Percentiles rank a stretch among this genome's conserved stretches.
phyloP scores from a whole-genome alignment of 2,329 filamentous ascomycete species.

The Aspergillus melleus region DNA sequence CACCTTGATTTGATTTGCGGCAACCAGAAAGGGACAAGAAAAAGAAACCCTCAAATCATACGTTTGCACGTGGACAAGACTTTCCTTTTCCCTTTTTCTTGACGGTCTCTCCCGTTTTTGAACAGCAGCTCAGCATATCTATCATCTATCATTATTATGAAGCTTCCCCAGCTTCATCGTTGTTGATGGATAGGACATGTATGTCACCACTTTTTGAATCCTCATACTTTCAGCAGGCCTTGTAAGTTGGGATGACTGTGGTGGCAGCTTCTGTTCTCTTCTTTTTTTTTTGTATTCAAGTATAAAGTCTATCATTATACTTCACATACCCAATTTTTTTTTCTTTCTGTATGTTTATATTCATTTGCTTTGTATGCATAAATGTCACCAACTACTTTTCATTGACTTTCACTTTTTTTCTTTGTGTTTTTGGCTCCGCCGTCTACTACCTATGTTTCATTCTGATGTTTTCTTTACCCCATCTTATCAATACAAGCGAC shows the following conservation, averaged over 20 bases:
- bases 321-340: conserved; percentile 16
- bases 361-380: conserved; percentile 1
- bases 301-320: conserved; percentile 14
- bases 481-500: conserved; percentile 5
- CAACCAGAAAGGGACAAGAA: not conserved
- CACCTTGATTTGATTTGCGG: not conserved
- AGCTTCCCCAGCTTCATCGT: not conserved
- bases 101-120: not conserved
- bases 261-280: not conserved
- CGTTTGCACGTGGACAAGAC: not conserved
- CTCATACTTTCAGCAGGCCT: conserved; percentile 16
- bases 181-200: not conserved
- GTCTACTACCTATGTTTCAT: conserved; percentile 1
- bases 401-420: conserved; percentile 6
- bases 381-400: not conserved
- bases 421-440: not conserved
- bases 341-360: conserved; percentile 28
- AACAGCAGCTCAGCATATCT: not conserved
- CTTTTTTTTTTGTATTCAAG: conserved; percentile 6
- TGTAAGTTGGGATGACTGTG: conserved; percentile 10
- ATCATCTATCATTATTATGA: not conserved
- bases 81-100: not conserved
- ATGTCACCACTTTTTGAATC: not conserved
- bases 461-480: not conserved
- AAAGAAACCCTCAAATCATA: not conserved